These are phyloP conservation scores for Malania oleifera DNA, from an alignment of 164 flowering plant genomes.

Conservation along the genomic window DNA sequence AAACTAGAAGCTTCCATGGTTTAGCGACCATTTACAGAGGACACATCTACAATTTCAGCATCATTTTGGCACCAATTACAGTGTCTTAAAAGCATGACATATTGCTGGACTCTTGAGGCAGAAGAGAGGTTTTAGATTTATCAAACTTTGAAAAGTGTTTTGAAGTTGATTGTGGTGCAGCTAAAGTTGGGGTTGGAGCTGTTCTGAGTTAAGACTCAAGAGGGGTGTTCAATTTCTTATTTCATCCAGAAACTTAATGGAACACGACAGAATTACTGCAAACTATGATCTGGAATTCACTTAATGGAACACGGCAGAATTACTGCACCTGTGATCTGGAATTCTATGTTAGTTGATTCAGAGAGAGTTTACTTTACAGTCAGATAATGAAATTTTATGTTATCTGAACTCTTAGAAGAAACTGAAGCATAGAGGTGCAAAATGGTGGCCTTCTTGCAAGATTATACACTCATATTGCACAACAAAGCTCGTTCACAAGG, in stretches of 20 bases:
- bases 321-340: background rate
- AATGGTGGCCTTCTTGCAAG: background rate
- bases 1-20: too few species aligned
- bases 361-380: background rate
- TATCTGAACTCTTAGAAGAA: too few species aligned
- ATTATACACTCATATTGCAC: background rate
- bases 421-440: background rate
- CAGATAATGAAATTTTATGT: background rate
- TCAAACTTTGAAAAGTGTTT: background rate
- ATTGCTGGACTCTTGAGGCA: too few species aligned
- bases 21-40: too few species aligned
- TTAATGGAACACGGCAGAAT: background rate
- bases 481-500: background rate
- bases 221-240: background rate
- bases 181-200: background rate
- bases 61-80: too few species aligned
- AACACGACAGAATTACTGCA: too few species aligned
- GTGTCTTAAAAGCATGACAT: too few species aligned
- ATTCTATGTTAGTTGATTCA: slow-evolving; percentile 1
- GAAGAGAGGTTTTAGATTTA: too few species aligned
- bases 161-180: background rate
- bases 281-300: background rate
- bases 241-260: too few species aligned
- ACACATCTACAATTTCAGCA: too few species aligned
- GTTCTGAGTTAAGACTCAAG: background rate